Base-by-base conservation (phyloP, 306 rosid genomes). In the Malus fusca region DNA sequence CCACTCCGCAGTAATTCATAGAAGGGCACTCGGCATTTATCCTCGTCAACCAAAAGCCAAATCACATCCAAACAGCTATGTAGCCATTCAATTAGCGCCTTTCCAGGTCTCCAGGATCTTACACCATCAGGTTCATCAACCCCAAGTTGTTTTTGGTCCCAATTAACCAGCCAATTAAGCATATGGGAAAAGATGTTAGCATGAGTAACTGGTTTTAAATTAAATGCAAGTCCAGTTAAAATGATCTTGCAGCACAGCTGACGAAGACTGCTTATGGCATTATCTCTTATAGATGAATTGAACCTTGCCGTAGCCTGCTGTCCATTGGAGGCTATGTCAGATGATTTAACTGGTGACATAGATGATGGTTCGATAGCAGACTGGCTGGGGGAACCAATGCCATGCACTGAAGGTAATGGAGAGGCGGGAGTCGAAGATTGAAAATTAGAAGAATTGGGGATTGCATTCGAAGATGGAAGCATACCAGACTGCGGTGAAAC, bases 21-120 rank as follows among this genome's bases (percentile, higher is more conserved):
- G 83, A 89, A 95, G 79, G 98, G 99, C 59, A 95, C 92, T 61
- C 97, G 92, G 37, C 99, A 95, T 87, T 89, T 92, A 60, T 86
- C 91, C 84, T 90, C 97, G 0, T 95, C 97, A 73, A 95, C 97
- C 81, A 95, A 83, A 84, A 92, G 97, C 99, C 99, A 92, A 66
- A 95, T 87, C 79, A 95, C 99, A 88, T 95, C 97, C 86, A 95
- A 88, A 78, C 99, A 95, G 87, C 99, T 88, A 81, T 95, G 97
- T 64, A 92, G 85, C 97, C 99, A 95, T 77, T 96, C 97, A 79
- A 87, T 88, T 69, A 90, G 81, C 35, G 97, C 85, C 87, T 87
- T 95, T 82, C 90, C 97, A 69, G 90, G 91, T 86, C 90, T 90
- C 88, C 97, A 89, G 10, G 91, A 81, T 85, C 80, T 92, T 55